Percentiles rank a stretch among this genome's conserved stretches.
phyloP scores from a whole-genome alignment of 1,139 yeast genomes.

The Trichomonascaceae sp. region DNA sequence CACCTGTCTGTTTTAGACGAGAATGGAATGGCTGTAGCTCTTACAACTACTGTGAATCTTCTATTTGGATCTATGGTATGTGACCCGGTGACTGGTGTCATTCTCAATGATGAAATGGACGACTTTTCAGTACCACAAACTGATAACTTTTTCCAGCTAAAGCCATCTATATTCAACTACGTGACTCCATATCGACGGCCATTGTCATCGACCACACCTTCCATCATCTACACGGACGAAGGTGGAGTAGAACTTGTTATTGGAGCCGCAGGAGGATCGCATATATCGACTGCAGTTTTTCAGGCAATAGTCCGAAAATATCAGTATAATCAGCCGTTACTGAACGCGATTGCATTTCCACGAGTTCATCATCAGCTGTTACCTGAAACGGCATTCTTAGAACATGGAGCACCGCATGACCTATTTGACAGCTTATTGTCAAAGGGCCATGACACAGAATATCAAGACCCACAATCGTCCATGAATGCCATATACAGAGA shows the following conservation, averaged over 20 bases:
- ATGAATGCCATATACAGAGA: constrained; percentile 44
- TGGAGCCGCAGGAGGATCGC: constrained; percentile 94
- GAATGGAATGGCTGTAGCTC: constrained; percentile 63
- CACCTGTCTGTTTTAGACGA: constrained; percentile 74
- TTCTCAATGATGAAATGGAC: constrained; percentile 90
- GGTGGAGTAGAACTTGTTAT: constrained; percentile 57
- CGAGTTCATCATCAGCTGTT: constrained; percentile 84
- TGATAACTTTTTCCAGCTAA: constrained; percentile 70
- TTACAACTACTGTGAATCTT: constrained; percentile 89
- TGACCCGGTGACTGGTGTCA: constrained; percentile 75
- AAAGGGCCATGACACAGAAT: constrained; percentile 39
- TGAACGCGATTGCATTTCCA: constrained; percentile 70
- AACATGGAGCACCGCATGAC: constrained; percentile 35
- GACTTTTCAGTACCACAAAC: constrained; percentile 74
- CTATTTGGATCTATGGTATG: constrained; percentile 76
- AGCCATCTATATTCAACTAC: constrained; percentile 75
- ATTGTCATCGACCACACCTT: constrained; percentile 75
- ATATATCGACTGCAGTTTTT: constrained; percentile 78
- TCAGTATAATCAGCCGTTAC: constrained; percentile 50
- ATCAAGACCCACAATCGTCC: constrained; percentile 39
- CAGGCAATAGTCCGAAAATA: constrained; percentile 69
- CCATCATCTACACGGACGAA: constrained; percentile 48
- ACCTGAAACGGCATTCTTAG: constrained; percentile 64
- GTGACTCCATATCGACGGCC: constrained; percentile 76
- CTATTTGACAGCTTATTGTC: constrained; percentile 29